Evolutionary conservation across 202 grass and related monocot genomes (phyloP), one percentile per base, ranked within the genome.

Genomic region (Panicum hallii): DNA sequence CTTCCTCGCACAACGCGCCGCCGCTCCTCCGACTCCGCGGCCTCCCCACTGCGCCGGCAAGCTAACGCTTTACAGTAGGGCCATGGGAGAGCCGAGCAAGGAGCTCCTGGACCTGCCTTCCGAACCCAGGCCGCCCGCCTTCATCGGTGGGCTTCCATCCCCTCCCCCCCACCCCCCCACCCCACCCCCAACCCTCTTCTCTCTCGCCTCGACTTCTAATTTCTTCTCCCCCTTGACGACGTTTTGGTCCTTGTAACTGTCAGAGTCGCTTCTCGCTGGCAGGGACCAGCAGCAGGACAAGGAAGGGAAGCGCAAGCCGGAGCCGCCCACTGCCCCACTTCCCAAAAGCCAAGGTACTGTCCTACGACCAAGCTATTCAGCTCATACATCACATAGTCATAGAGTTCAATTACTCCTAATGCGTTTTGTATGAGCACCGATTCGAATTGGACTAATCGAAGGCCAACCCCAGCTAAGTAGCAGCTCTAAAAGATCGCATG

Each of bases 291-390:
- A 76, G 38, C 48, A 40, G 63, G 68, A 84, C 23, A 69, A 53
- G 43, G 73, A 85, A 38, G 71, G 40, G 4, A 77, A 72, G 32
- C 71, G 36, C 36, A 89, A 71, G 67, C 76, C 78, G 57, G 43
- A 60, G 42, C 46, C 75, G 76, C 45, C 80, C 79, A 49, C 79
- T 22, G 79, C 83, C 7, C 82, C 82, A 20, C 48, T 88, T 73
- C 90, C 90, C 43, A 89, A 82, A 84, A 94, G 92, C 84, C 86
- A 93, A 75, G 90, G 94, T 97, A 86, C 53, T 79, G 32, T 43
- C 42, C 7, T 72, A 16, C 47, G 57, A 26, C 26, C 26, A 26
- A 23, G 45, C n/a, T 63, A 57, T 62, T 83, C 14, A 72, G 41
- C 19, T 54, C 10, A 9, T 48, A 19, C 19, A 71, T 6, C 42